Evolutionary conservation across 2,329 filamentous ascomycete species (phyloP).

Genomic region (Domatiomyces globalis): DNA sequence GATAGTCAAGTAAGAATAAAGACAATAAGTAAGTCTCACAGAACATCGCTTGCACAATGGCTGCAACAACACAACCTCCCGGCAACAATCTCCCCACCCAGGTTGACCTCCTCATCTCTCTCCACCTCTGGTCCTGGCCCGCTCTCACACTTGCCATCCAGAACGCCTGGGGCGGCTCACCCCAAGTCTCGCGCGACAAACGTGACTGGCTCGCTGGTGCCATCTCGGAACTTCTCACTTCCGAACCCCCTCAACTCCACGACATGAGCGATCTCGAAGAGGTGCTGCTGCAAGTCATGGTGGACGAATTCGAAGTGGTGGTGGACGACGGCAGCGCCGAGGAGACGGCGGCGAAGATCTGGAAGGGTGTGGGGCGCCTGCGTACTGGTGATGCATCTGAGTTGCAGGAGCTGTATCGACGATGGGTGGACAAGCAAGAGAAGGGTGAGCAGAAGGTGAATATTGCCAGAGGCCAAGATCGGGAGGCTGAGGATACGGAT

Average conservation of each 20-base stretch:
- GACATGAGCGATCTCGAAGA: conserved; percentile 70
- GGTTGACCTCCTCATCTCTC: conserved; percentile 78
- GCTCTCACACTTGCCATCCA: conserved; percentile 75
- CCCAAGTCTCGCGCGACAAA: conserved; percentile 58
- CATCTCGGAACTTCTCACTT: conserved; percentile 59
- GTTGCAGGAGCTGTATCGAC: conserved; percentile 46
- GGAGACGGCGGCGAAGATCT: conserved; percentile 61
- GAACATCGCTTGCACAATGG: not conserved
- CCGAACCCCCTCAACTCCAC: conserved; percentile 41
- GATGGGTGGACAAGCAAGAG: conserved; percentile 28
- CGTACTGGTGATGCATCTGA: conserved; percentile 20
- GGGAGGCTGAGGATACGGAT: conserved; percentile 45
- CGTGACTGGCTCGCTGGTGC: conserved; percentile 92
- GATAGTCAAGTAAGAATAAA: too few relatives aligned
- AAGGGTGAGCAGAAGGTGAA: conserved; percentile 24
- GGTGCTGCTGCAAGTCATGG: conserved; percentile 76
- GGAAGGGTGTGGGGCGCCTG: conserved; percentile 48
- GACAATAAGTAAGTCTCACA: not conserved
- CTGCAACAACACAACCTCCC: conserved; percentile 2
- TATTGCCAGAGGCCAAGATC: conserved; percentile 15
- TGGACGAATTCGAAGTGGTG: conserved; percentile 87
- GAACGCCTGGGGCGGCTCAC: conserved; percentile 62
- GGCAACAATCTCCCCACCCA: conserved; percentile 44
- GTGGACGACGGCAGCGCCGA: conserved; percentile 79
- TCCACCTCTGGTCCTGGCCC: conserved; percentile 75